Conservation (phyloP, 495 filamentous ascomycete genomes). For the Coniosporium apollinis region DNA sequence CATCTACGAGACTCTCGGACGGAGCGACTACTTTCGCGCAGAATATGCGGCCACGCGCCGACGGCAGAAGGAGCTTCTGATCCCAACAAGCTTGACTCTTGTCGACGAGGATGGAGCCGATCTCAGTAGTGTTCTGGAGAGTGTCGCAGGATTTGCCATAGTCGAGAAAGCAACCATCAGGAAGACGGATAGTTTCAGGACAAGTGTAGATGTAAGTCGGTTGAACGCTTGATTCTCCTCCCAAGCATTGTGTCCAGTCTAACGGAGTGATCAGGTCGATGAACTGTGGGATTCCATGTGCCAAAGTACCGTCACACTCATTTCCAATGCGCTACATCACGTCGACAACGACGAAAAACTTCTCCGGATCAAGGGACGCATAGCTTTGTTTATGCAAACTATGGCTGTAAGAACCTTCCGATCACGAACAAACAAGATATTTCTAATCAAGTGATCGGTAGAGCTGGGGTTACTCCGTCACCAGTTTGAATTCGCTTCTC, state of each 20-base stretch:
- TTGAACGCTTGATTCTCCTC: background rate
- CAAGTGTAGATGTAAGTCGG: constrained; percentile 57
- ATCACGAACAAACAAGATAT: too few species aligned
- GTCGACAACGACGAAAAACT: constrained; percentile 73
- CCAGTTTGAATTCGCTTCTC: constrained; percentile 62
- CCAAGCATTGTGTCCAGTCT: background rate
- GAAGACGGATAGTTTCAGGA: constrained; percentile 62
- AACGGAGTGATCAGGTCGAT: too few species aligned
- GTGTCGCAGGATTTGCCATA: constrained; percentile 92
- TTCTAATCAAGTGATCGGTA: too few species aligned
- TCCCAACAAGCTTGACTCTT: constrained; percentile 56
- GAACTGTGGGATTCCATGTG: constrained; percentile 99
- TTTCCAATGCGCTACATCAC: constrained; percentile 54
- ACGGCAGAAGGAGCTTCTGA: constrained; percentile 76
- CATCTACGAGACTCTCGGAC: constrained; percentile 89
- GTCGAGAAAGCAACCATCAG: constrained; percentile 88
- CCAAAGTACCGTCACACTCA: constrained; percentile 62
- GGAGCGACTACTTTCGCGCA: constrained; percentile 72
- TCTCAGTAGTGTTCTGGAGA: constrained; percentile 73
- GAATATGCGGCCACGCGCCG: constrained; percentile 83
- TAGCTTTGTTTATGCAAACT: constrained; percentile 91
- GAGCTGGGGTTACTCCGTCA: constrained; percentile 82
- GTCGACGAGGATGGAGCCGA: constrained; percentile 54
- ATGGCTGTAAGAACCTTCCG: constrained; percentile 75
- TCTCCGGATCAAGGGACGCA: constrained; percentile 76